Evolutionary conservation across 1,284 basidiomycete species (phyloP), one percentile per base, ranked within the genome.

Genomic region (Ceratobasidium sp.): DNA sequence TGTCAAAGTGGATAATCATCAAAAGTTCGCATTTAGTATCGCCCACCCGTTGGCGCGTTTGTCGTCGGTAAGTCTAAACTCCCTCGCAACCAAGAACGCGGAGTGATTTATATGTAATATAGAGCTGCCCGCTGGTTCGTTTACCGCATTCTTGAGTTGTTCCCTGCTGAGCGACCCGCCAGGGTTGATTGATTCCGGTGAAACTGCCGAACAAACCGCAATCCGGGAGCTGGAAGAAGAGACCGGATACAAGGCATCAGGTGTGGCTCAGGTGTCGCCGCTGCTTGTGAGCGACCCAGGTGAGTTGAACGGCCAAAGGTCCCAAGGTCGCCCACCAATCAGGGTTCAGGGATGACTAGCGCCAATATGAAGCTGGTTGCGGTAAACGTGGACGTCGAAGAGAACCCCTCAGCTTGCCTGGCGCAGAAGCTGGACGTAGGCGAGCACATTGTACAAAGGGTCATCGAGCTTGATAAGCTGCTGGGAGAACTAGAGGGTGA

Each of bases 211-310:
- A 80, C 81, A 85, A 71, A 86, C 93, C 0, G 95, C 93, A 0
- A 83, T 94, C 42, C 86, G 95, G 42, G 95, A 98, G 78, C 84
- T 98, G 8, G 84, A 89, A 76, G 95, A 98, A 81, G 95, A 97
- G 81, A 96, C 94, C 0, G 95, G 95, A 1, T 96, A 90, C 80
- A 86, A 83, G 75, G 88, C 85, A n/a, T 82, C 84, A 75, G 81
- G 82, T 46, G 83, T 94, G 42, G 78, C 89, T 33, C 85, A 92
- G 66, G 83, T 88, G 0, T 90, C 91, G 0, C 87, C 91, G 0
- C 79, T 92, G 1, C 79, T 92, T 30, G 92, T 92, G 49, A 84
- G 83, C 75, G 92, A 94, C 81, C 93, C 87, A 78, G 94, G 91
- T 91, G 49, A 73, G 84, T 14, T 12, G 28, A 23, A 44, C 18